Percentiles rank a stretch among this genome's conserved stretches.
These are phyloP conservation scores for Penstemon newberryi DNA, from an alignment of 257 asterid genomes.

Conservation along the genomic window DNA sequence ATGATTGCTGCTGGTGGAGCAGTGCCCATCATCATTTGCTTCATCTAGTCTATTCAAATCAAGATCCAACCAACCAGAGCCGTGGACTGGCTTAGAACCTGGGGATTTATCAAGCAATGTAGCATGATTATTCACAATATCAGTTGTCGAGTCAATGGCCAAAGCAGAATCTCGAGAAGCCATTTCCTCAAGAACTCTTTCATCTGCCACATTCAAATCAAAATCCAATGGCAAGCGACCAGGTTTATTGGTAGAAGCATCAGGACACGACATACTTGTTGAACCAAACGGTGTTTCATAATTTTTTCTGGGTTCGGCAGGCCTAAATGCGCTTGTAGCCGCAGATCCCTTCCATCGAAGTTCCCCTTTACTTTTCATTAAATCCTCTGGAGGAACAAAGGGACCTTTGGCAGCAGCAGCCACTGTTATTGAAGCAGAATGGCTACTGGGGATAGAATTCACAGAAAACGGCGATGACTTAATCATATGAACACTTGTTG, in stretches of 20 bases:
- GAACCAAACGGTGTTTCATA: conserved; percentile 27
- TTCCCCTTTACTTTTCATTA: conserved; percentile 47
- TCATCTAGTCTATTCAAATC: conserved; percentile 46
- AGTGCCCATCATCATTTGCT: conserved; percentile 33
- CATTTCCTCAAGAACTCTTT: conserved; percentile 47
- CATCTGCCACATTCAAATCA: conserved; percentile 59
- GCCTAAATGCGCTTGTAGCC: conserved; percentile 61
- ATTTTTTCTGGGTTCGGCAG: conserved; percentile 54
- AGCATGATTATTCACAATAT: conserved; percentile 26
- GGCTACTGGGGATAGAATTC: conserved; percentile 31
- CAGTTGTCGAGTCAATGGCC: conserved; percentile 29
- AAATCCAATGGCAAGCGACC: conserved; percentile 41
- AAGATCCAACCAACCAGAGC: conserved; percentile 40
- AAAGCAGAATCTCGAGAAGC: conserved; percentile 39
- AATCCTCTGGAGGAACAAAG: conserved; percentile 49
- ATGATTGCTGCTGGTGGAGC: conserved; percentile 39
- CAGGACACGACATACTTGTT: neutral
- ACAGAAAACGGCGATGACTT: conserved; percentile 41
- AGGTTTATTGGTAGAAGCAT: conserved; percentile 27
- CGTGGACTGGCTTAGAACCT: conserved; percentile 34
- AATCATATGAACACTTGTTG: conserved; percentile 34
- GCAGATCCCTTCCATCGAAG: conserved; percentile 65
- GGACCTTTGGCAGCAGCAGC: conserved; percentile 51
- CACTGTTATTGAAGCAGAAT: conserved; percentile 42
- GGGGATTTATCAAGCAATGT: conserved; percentile 26